These are phyloP conservation scores for Nitzschia inconspicua DNA, from an alignment of 108 stramenopile genomes.

Conservation along the genomic window DNA sequence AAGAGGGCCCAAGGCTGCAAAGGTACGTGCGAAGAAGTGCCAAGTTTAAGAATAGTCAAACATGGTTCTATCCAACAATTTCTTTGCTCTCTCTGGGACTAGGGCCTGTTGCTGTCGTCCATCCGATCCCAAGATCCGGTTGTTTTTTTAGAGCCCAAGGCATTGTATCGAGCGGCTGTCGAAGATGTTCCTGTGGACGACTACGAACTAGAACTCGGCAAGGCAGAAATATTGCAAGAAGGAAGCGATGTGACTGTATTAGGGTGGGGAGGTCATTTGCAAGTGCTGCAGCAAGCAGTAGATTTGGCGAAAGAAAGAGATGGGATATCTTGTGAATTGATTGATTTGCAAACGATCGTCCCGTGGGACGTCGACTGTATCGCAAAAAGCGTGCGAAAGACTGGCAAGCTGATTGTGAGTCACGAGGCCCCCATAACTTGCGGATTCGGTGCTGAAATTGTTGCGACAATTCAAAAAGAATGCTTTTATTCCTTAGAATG, in stretches of 20 bases:
- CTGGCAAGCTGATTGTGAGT: constrained; percentile 90
- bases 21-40: constrained; percentile 22
- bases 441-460: constrained; percentile 93
- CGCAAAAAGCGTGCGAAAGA: constrained; percentile 83
- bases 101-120: constrained; percentile 83
- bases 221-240: constrained; percentile 81
- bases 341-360: constrained; percentile 93
- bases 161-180: constrained; percentile 92
- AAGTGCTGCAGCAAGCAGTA: constrained; percentile 68
- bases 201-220: constrained; percentile 86
- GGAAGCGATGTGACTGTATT: constrained; percentile 95
- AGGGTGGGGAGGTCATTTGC: constrained; percentile 89
- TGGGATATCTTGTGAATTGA: constrained; percentile 90
- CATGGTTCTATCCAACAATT: background rate
- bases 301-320: constrained; percentile 67
- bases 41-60: background rate
- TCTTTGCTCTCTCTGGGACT: background rate
- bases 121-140: constrained; percentile 94
- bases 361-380: constrained; percentile 94
- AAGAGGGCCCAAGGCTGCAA: constrained; percentile 86
- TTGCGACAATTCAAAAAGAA: constrained; percentile 75
- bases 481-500: constrained; percentile 89
- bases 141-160: constrained; percentile 97
- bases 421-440: constrained; percentile 95
- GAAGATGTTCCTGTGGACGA: constrained; percentile 93